Base-by-base conservation (phyloP, 495 filamentous ascomycete species). In the Aspergillus saccharolyticus region DNA sequence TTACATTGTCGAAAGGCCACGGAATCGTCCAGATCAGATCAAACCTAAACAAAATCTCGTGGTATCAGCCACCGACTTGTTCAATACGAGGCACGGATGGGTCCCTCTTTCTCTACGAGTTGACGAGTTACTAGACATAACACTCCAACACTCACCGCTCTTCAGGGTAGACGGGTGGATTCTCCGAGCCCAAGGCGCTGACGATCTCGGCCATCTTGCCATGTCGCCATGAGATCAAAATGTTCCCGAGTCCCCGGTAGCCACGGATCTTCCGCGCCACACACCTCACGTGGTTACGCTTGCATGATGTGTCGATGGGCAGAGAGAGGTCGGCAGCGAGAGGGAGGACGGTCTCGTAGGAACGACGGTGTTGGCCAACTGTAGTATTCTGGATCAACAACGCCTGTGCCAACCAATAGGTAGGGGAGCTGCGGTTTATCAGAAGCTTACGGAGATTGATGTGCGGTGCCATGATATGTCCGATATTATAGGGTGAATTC, bases 1-100 rank as follows among this genome's bases (percentile, higher is more conserved):
- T 77, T 42, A 81, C 66, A 14, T 67, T 64, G 22, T 60, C 56
- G 60, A 76, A 80, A 6, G 72, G 69, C 17, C 57, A 69, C 0
- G 73, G 74, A 54, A 75, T 69, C 0, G 74, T 80, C 78, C 78
- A 81, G 50, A 81, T 77, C 17, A 81, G 42, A 50, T 81, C 71
- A 47, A 68, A 80, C 24, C 71, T 74, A 64, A 19, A 18, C 6
- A 28, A 53, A 7, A 17, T 25, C 25, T 69, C 22, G 63, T 4
- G 3, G 55, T 43, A 54, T 19, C 33, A 28, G 39, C 4, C 33
- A 39, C 5, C 33, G 2, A 39, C 33, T 2, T 2, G 4, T 2
- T 5, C 4, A 39, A 15, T 15, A 39, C 33, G 33, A 39, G 5
- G 33, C 33, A 12, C 33, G 2, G 10, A 30, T 30, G 25, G n/a